These are phyloP conservation scores for Rhododendron williamsianum DNA, from an alignment of 148 eudicot species.

Conservation along the genomic window DNA sequence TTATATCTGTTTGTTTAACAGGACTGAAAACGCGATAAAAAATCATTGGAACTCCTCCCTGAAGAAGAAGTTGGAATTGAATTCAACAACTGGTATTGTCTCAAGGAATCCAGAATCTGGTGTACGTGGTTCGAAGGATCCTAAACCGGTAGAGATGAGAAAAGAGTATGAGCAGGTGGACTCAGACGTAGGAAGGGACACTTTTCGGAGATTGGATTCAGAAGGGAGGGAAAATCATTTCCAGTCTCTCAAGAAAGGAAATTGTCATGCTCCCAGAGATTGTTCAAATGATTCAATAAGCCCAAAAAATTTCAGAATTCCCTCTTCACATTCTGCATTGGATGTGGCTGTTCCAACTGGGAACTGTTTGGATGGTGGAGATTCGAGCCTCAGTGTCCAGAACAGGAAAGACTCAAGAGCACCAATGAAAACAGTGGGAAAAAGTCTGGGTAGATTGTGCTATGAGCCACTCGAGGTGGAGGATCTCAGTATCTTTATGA, in stretches of 20 bases:
- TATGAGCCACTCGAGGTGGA: conserved; percentile 18
- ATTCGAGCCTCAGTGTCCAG: background rate
- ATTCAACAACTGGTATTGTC: background rate
- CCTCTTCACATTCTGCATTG: background rate
- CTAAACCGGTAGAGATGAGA: background rate
- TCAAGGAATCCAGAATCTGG: background rate
- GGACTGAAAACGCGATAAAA: conserved; percentile 84
- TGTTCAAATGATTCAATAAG: background rate
- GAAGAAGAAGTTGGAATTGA: conserved; percentile 38
- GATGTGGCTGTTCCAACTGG: background rate
- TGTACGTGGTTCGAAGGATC: background rate
- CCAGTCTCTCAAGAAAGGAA: conserved; percentile 9
- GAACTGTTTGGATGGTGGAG: background rate
- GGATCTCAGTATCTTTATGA: background rate
- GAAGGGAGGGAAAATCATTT: background rate
- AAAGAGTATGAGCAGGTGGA: background rate
- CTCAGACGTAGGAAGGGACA: background rate
- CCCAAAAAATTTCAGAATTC: background rate
- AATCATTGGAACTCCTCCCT: conserved; percentile 87
- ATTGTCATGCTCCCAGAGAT: background rate
- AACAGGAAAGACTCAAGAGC: background rate
- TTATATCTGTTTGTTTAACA: conserved; percentile 18
- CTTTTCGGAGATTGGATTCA: conserved; percentile 1
- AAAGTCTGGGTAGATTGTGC: conserved; percentile 5
- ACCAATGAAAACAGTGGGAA: background rate